A percentile compares a stretch with the other conserved stretches of the same genome.
Evolutionary conservation across 2,329 filamentous ascomycete genomes (phyloP).

Genomic region (Coniochaeta sp.): DNA sequence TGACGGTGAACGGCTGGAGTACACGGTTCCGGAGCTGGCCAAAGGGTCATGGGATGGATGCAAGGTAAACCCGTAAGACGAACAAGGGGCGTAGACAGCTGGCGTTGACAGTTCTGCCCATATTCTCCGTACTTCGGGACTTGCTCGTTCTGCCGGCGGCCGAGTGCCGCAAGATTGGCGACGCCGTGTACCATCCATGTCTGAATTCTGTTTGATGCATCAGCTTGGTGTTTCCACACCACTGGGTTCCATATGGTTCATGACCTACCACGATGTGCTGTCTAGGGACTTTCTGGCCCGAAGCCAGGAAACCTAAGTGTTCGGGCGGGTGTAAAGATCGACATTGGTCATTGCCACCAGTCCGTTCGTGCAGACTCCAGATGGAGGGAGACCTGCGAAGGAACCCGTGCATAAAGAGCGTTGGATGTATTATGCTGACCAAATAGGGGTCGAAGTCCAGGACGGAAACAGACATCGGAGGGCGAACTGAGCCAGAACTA

Average conservation of each 20-base stretch:
- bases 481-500: too few species aligned
- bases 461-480: too few species aligned
- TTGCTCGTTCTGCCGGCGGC: not conserved
- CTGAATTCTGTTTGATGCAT: conserved; percentile 13
- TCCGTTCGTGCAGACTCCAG: not conserved
- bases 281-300: not conserved
- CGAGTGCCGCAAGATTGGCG: conserved; percentile 28
- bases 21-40: not conserved
- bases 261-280: not conserved
- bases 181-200: conserved; percentile 15
- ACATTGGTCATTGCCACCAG: not conserved
- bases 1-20: not conserved
- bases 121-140: not conserved
- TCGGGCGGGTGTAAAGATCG: not conserved
- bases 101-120: not conserved
- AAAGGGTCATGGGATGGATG: not conserved
- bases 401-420: not conserved
- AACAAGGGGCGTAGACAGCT: not conserved
- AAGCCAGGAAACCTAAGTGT: not conserved
- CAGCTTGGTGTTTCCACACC: conserved; percentile 12
- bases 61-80: not conserved
- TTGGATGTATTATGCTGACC: too few species aligned
- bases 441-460: too few species aligned
- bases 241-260: not conserved
- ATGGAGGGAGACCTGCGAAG: not conserved